Base-by-base conservation (phyloP, 257 asterid species). In the Leonotis leonurus region DNA sequence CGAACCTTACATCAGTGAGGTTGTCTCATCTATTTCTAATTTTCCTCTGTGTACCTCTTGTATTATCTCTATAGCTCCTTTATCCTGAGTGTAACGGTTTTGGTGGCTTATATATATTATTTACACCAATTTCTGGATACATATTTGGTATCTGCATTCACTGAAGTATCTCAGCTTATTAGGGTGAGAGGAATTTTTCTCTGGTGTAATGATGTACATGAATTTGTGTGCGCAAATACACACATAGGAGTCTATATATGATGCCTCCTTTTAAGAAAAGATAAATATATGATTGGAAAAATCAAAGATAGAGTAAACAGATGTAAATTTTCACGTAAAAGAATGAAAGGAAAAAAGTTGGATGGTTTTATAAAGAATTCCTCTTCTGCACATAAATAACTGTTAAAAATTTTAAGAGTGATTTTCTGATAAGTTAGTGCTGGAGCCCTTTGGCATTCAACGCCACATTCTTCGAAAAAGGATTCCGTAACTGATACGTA, bases 1-100 rank as follows among this genome's bases (percentile, higher is more conserved):
- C 24, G 95, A 92, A 76, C 90, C 98, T 61, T 81, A 78, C 68
- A 80, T 92, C 63, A 80, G 68, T 65, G 89, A 86, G 95, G 98
- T 91, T 35, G 18, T 44, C 60, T 51, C 44, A 27, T 29, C 9
- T 30, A 30, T n/a, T 11, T 40, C 1, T 27, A 55, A 21, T 29
- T 68, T 52, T 55, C 20, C 20, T 12, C 41, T 36, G 50, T 26
- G 35, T 41, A 40, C 54, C 10, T 44, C 48, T 29, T 59, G 17
- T n/a, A 37, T 30, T 41, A 40, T 44, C 18, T 12, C 33, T 8
- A 46, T 6, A 27, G 6, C 40, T 43, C 25, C 27, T 29, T 61
- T 6, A n/a, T 5, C 5, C 27, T 32, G 43, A 4, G 6, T 6
- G 25, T 54, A 14, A 29, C 25, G 8, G 24, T 13, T 25, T 5